phyloP scores from a whole-genome alignment of 768 basidiomycete genomes.

The Lactarius psammicola region DNA sequence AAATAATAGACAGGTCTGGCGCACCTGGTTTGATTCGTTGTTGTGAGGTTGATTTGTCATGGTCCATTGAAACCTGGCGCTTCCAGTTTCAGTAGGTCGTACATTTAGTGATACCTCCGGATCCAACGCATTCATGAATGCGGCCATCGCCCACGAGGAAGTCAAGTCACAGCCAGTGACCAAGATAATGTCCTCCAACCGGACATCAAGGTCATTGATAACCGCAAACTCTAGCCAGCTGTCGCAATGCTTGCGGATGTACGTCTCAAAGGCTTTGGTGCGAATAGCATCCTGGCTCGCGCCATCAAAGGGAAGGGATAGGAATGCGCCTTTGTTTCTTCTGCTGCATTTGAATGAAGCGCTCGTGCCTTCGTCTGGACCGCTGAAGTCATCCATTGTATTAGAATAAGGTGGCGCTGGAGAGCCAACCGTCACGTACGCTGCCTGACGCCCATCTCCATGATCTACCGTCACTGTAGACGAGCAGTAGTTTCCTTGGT shows the following conservation, averaged over 20 bases:
- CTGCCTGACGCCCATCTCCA: background rate
- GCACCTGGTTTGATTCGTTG: slow-evolving; percentile 2
- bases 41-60: slow-evolving; percentile 14
- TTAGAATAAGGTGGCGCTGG: background rate
- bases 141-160: slow-evolving; percentile 27
- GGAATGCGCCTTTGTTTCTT: slow-evolving; percentile 17
- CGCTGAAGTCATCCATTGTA: background rate
- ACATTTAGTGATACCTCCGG: slow-evolving; percentile 12
- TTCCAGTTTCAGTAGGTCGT: background rate
- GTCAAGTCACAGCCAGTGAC: slow-evolving; percentile 29
- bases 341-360: slow-evolving; percentile 15
- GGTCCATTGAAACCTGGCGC: slow-evolving; percentile 14
- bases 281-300: slow-evolving; percentile 17
- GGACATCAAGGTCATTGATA: background rate
- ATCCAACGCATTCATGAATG: slow-evolving; percentile 19
- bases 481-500: slow-evolving; percentile 9
- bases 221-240: slow-evolving; percentile 21
- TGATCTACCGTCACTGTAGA: slow-evolving; percentile 2
- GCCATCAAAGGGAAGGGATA: slow-evolving; percentile 19
- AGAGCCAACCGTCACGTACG: background rate
- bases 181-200: slow-evolving; percentile 25
- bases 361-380: slow-evolving; percentile 4
- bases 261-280: slow-evolving; percentile 22
- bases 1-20: background rate
- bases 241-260: slow-evolving; percentile 26